Evolutionary conservation across 345 rosid genomes (phyloP).

Genomic region (Ailanthus altissimus): DNA sequence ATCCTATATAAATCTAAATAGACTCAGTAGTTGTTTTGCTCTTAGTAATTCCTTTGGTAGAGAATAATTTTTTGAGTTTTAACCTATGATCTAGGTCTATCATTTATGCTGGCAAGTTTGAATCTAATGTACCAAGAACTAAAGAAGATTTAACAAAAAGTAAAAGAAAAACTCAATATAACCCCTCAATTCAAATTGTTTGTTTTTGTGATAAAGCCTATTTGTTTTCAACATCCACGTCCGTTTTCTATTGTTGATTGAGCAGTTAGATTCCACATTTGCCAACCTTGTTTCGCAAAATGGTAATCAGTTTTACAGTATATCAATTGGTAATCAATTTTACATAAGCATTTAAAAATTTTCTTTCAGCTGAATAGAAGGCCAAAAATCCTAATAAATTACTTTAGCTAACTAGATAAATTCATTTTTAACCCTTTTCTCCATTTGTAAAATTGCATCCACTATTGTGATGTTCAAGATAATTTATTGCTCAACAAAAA

Average conservation of each 20-base stretch:
- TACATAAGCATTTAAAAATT: background rate
- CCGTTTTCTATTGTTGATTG: background rate
- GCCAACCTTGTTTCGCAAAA: background rate
- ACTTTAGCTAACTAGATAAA: background rate
- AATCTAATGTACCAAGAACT: background rate
- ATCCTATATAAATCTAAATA: background rate
- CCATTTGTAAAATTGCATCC: background rate
- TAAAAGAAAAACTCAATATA: background rate
- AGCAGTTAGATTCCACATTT: constrained; percentile 4
- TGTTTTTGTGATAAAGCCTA: background rate
- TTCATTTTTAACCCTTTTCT: background rate
- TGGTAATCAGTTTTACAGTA: background rate
- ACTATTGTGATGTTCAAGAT: constrained; percentile 6
- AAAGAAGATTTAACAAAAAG: too few relatives aligned
- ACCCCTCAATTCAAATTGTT: background rate
- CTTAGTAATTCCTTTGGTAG: background rate
- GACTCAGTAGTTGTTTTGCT: constrained; percentile 8
- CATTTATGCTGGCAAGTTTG: background rate
- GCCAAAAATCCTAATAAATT: background rate
- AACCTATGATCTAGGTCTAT: background rate
- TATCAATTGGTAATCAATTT: background rate
- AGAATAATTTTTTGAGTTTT: constrained; percentile 9
- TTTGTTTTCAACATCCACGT: background rate
- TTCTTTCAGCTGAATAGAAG: too few relatives aligned
- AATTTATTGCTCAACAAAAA: background rate